A percentile compares a stretch with the other conserved stretches of the same genome.
Evolutionary conservation across 345 rosid genomes (phyloP).

Genomic region (Gossypium rotundifolium): DNA sequence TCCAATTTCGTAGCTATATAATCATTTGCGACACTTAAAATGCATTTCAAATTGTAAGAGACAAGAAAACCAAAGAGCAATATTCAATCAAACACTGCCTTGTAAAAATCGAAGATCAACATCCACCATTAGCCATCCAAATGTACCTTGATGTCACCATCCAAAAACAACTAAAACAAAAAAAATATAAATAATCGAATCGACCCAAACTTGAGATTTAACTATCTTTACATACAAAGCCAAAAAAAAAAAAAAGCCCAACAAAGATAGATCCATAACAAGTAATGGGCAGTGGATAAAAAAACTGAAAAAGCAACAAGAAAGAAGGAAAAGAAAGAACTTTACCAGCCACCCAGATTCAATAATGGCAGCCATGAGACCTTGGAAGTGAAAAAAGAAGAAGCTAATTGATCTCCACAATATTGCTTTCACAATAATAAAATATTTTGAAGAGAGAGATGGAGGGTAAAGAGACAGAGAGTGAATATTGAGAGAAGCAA

Average conservation of each 20-base stretch:
- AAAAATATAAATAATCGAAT: not conserved
- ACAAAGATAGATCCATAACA: slow-evolving; percentile 8
- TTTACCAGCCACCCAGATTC: slow-evolving; percentile 84
- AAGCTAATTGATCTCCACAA: not conserved
- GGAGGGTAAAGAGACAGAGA: slow-evolving; percentile 15
- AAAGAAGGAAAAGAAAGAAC: slow-evolving; percentile 14
- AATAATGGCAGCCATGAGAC: slow-evolving; percentile 59
- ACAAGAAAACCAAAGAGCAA: slow-evolving; percentile 3
- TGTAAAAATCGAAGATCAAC: not conserved
- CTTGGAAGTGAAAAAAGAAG: slow-evolving; percentile 4
- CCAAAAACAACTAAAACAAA: not conserved
- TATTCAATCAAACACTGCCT: slow-evolving; percentile 1
- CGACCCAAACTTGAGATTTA: not conserved
- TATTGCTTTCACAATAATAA: not conserved
- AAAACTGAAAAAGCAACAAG: not conserved
- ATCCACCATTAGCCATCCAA: not conserved
- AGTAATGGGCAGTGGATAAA: slow-evolving; percentile 7
- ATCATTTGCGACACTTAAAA: not conserved
- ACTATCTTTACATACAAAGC: not conserved
- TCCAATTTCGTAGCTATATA: not conserved
- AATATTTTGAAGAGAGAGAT: slow-evolving; percentile 6
- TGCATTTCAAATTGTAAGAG: not conserved
- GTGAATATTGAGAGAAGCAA: slow-evolving; percentile 4
- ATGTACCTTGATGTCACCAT: not conserved
- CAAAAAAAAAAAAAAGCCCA: not conserved